These are phyloP conservation scores for Spergularia marina DNA, from an alignment of 148 eudicot genomes.

Conservation along the genomic window DNA sequence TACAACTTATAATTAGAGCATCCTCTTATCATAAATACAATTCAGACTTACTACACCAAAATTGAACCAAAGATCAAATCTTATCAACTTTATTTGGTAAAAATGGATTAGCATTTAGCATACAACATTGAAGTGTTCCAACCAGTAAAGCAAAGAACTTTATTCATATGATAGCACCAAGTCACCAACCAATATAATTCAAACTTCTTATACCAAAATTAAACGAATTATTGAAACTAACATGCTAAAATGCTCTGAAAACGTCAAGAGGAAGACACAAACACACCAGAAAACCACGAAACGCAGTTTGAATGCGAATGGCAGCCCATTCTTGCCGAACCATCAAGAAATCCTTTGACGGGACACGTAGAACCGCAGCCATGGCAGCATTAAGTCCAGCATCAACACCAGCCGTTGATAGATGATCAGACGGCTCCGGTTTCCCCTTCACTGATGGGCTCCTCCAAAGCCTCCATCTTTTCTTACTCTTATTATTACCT, in stretches of 20 bases:
- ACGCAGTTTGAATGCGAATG: constrained; percentile 73
- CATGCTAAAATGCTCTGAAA: neutral
- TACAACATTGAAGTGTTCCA: too few relatives aligned
- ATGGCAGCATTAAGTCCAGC: constrained; percentile 65
- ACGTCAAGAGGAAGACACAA: neutral
- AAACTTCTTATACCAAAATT: neutral
- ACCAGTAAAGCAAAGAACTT: too few relatives aligned
- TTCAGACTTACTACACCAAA: too few relatives aligned
- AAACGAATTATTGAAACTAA: neutral
- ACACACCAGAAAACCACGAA: constrained; percentile 78
- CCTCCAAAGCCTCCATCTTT: constrained; percentile 85
- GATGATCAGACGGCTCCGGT: constrained; percentile 42
- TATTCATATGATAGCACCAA: neutral
- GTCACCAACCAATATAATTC: neutral
- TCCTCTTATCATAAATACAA: neutral
- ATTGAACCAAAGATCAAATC: too few relatives aligned
- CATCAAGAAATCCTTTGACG: constrained; percentile 60
- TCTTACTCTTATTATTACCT: constrained; percentile 48
- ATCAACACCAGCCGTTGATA: constrained; percentile 30
- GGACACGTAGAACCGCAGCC: constrained; percentile 75
- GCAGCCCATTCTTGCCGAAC: constrained; percentile 90
- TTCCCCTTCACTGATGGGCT: constrained; percentile 38
- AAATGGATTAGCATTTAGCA: too few relatives aligned
- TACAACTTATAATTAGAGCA: neutral
- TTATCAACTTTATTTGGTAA: too few relatives aligned